Evolutionary conservation across 2,329 filamentous ascomycete species (phyloP).

Genomic region (Pseudodiploospora longispora): DNA sequence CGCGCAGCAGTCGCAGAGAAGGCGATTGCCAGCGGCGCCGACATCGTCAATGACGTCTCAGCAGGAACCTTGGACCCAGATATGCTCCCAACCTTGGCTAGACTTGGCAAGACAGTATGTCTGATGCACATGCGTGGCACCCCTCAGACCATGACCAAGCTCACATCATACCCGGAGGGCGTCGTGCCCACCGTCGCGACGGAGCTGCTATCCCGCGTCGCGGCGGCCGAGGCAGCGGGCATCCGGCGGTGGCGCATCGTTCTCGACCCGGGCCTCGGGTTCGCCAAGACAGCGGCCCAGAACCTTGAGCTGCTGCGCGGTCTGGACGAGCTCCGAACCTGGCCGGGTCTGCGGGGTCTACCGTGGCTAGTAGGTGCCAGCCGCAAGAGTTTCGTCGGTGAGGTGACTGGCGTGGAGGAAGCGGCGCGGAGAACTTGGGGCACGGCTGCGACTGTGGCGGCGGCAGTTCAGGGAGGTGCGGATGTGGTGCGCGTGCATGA

Average conservation of each 20-base stretch:
- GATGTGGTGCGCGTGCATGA: slow-evolving; percentile 93
- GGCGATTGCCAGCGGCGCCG: slow-evolving; percentile 69
- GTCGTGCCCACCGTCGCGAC: slow-evolving; percentile 55
- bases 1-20: slow-evolving; percentile 72
- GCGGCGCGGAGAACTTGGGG: slow-evolving; percentile 70
- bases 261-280: slow-evolving; percentile 88
- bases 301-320: slow-evolving; percentile 72
- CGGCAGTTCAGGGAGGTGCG: slow-evolving; percentile 77
- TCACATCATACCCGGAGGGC: slow-evolving; percentile 61
- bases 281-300: slow-evolving; percentile 75
- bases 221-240: slow-evolving; percentile 69
- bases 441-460: slow-evolving; percentile 80
- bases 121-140: slow-evolving; percentile 94
- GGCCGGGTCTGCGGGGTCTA: slow-evolving; percentile 57
- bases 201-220: slow-evolving; percentile 64
- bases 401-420: slow-evolving; percentile 65
- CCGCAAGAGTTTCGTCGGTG: slow-evolving; percentile 82
- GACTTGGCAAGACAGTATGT: slow-evolving; percentile 67
- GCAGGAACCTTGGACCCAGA: slow-evolving; percentile 68
- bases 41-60: slow-evolving; percentile 93
- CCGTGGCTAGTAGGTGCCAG: slow-evolving; percentile 89
- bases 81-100: slow-evolving; percentile 77
- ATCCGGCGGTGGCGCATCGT: slow-evolving; percentile 90
- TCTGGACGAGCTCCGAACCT: slow-evolving; percentile 54
- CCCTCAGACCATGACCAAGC: slow-evolving; percentile 68